Evolutionary conservation across 1,139 yeast species (phyloP).

Genomic region (Citeromyces hawaiiensis): DNA sequence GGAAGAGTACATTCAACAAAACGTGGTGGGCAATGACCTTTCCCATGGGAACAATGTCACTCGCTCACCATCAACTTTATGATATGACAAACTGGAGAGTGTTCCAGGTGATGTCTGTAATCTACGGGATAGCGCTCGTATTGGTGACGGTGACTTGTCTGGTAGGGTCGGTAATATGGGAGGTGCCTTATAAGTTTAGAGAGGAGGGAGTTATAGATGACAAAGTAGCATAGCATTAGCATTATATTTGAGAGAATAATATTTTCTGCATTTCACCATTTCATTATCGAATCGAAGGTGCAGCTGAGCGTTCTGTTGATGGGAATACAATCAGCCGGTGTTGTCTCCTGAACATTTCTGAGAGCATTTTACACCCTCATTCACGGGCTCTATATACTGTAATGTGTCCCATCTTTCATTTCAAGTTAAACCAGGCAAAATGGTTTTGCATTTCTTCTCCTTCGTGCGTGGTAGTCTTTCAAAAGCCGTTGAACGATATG

Average conservation of each 20-base stretch:
- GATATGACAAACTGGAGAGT: constrained; percentile 15
- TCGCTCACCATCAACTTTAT: constrained; percentile 24
- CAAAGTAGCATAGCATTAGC: not conserved
- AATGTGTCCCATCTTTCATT: too few species aligned
- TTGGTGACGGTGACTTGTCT: constrained; percentile 23
- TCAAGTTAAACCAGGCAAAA: too few species aligned
- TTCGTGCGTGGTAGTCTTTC: too few species aligned
- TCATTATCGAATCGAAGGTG: too few species aligned
- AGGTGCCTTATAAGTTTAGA: not conserved
- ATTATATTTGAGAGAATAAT: not conserved
- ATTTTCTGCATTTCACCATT: too few species aligned
- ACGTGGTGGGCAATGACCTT: constrained; percentile 85
- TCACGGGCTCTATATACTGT: too few species aligned
- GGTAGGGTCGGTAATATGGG: constrained; percentile 15
- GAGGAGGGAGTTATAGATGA: not conserved
- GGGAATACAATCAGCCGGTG: too few species aligned
- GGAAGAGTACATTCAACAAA: constrained; percentile 29
- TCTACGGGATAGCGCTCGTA: constrained; percentile 38
- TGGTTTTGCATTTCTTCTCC: too few species aligned
- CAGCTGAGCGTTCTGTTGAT: too few species aligned
- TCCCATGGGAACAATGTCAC: constrained; percentile 77
- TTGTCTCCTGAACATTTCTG: too few species aligned
- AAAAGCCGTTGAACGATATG: too few species aligned
- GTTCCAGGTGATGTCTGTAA: constrained; percentile 46
- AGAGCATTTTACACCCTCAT: too few species aligned